These are phyloP conservation scores for Carex arenaria DNA, from an alignment of 202 grass and related monocot species.

Conservation along the genomic window DNA sequence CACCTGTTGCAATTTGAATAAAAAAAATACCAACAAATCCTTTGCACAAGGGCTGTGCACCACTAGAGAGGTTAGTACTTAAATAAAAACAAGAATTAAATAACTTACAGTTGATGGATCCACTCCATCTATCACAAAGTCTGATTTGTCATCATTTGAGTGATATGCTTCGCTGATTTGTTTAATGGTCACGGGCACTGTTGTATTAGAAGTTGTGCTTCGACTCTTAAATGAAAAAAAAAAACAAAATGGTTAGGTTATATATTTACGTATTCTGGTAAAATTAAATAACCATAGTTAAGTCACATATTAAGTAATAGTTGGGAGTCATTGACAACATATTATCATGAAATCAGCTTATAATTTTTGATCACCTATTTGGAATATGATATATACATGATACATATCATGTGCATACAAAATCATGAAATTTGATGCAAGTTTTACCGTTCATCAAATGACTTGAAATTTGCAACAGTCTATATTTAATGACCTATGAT, in stretches of 20 bases:
- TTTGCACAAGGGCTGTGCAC: background rate
- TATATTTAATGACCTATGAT: background rate
- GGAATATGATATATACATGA: background rate
- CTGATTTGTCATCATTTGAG: slow-evolving; percentile 61
- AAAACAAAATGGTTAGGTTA: background rate
- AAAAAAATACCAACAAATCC: background rate
- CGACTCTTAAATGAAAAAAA: slow-evolving; percentile 36
- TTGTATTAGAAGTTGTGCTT: slow-evolving; percentile 29
- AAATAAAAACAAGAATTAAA: background rate
- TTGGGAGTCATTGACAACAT: background rate
- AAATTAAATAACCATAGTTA: slow-evolving; percentile 1
- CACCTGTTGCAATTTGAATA: background rate
- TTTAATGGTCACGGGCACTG: slow-evolving; percentile 83
- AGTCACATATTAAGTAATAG: background rate
- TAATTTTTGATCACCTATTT: background rate
- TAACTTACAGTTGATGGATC: slow-evolving; percentile 69
- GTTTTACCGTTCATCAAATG: background rate
- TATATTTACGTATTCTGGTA: background rate
- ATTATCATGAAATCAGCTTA: background rate
- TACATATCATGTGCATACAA: background rate
- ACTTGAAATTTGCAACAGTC: background rate
- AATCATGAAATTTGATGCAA: background rate
- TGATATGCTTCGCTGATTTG: slow-evolving; percentile 75
- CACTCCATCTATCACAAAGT: slow-evolving; percentile 57
- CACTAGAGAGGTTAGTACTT: background rate